Evolutionary conservation across 768 basidiomycete genomes (phyloP).

Genomic region (Cubamyces lactineus): DNA sequence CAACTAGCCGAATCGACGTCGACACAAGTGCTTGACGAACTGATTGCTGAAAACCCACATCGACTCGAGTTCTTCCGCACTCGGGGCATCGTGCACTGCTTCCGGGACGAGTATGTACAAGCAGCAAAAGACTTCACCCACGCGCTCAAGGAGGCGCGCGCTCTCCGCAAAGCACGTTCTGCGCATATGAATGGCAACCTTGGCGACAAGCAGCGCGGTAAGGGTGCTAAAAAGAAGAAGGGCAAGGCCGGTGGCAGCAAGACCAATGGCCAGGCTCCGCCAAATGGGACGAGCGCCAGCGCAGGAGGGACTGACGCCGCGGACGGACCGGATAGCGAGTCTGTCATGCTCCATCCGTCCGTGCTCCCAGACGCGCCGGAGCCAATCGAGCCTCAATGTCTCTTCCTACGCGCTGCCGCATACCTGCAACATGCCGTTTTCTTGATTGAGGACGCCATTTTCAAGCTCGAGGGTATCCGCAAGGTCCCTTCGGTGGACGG

Average conservation of each 20-base stretch:
- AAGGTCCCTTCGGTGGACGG: constrained; percentile 65
- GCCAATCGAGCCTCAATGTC: constrained; percentile 81
- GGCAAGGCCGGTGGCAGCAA: constrained; percentile 42
- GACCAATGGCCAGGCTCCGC: constrained; percentile 67
- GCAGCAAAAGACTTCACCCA: constrained; percentile 83
- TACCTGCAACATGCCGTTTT: constrained; percentile 79
- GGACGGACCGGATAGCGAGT: constrained; percentile 55
- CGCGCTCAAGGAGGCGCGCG: constrained; percentile 77
- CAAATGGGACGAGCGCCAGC: constrained; percentile 60
- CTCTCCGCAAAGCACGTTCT: constrained; percentile 64
- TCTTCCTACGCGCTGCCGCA: constrained; percentile 83
- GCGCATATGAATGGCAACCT: constrained; percentile 52
- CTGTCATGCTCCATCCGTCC: constrained; percentile 66
- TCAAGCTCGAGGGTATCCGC: constrained; percentile 69
- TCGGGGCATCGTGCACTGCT: constrained; percentile 88
- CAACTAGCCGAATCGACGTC: constrained; percentile 86
- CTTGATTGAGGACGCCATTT: constrained; percentile 72
- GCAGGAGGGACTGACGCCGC: constrained; percentile 40
- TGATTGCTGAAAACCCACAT: constrained; percentile 74
- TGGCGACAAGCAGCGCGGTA: constrained; percentile 41
- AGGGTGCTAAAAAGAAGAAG: constrained; percentile 60
- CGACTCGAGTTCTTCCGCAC: constrained; percentile 85
- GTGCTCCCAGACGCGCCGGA: constrained; percentile 79
- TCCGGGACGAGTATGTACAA: constrained; percentile 77
- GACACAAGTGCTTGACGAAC: constrained; percentile 75